phyloP scores from a whole-genome alignment of 2,329 filamentous ascomycete genomes.

The Ophiostoma ips region DNA sequence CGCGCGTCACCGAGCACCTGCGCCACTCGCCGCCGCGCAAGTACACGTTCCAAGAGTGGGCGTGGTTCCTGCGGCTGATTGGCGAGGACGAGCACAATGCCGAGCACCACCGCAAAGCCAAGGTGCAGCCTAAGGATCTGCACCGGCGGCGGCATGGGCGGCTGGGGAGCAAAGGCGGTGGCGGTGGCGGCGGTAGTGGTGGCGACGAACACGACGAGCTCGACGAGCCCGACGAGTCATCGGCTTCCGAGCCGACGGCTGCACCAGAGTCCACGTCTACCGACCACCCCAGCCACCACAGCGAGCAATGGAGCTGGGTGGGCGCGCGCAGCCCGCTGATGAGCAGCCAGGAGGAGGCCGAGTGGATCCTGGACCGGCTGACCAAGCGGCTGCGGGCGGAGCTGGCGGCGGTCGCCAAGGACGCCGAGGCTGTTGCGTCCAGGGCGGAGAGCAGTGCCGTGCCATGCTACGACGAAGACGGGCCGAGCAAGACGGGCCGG shows the following conservation, averaged over 20 bases:
- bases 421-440: neutral
- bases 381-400: conserved; percentile 40
- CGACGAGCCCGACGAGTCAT: neutral
- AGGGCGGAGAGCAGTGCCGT: neutral
- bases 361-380: conserved; percentile 59
- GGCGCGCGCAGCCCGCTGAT: conserved; percentile 55
- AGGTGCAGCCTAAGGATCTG: neutral
- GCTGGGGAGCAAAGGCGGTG: neutral
- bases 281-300: no score
- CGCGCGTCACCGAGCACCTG: conserved; percentile 49
- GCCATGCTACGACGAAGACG: neutral
- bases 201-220: neutral
- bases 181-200: neutral
- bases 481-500: neutral
- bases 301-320: conserved; percentile 55
- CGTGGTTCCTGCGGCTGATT: conserved; percentile 69
- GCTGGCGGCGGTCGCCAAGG: conserved; percentile 17
- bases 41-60: conserved; percentile 78
- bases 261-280: neutral
- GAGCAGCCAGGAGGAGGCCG: conserved; percentile 51
- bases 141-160: neutral
- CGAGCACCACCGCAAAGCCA: conserved; percentile 32
- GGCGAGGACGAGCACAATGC: conserved; percentile 45
- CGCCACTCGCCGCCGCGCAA: conserved; percentile 41
- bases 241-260: neutral